Percentiles rank a stretch among this genome's conserved stretches.
phyloP scores from a whole-genome alignment of 2,329 filamentous ascomycete genomes.

The Ophiostoma sp. region DNA sequence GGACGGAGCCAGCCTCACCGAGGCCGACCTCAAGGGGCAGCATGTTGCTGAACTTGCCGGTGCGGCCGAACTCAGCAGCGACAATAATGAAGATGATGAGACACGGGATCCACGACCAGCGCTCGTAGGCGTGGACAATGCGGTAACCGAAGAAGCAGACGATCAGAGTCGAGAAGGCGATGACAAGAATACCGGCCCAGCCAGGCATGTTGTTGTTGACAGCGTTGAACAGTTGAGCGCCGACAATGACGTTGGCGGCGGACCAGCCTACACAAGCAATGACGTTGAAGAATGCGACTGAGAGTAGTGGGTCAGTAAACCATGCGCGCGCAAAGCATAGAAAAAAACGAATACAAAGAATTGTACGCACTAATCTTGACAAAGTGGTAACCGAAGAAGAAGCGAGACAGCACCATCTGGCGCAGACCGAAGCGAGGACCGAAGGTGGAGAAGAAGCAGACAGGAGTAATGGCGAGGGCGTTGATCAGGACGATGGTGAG shows the following conservation, averaged over 20 bases:
- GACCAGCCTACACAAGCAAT: slow-evolving; percentile 74
- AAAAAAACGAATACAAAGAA: not conserved
- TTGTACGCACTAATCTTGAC: slow-evolving; percentile 64
- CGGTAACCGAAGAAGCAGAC: slow-evolving; percentile 75
- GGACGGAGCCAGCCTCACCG: slow-evolving; percentile 53
- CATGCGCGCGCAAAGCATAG: not conserved
- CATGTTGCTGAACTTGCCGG: slow-evolving; percentile 47
- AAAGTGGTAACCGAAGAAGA: slow-evolving; percentile 60
- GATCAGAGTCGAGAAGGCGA: slow-evolving; percentile 65
- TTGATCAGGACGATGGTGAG: slow-evolving; percentile 75
- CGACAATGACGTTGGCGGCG: slow-evolving; percentile 76
- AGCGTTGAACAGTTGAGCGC: slow-evolving; percentile 73
- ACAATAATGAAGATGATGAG: slow-evolving; percentile 54
- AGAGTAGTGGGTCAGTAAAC: not conserved
- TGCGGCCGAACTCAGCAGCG: slow-evolving; percentile 44
- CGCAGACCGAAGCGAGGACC: slow-evolving; percentile 60
- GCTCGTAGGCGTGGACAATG: slow-evolving; percentile 75
- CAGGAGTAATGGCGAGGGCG: slow-evolving; percentile 59
- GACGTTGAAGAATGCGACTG: slow-evolving; percentile 69
- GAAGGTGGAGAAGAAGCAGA: slow-evolving; percentile 57
- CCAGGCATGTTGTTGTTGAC: slow-evolving; percentile 70
- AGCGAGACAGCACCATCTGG: slow-evolving; percentile 61
- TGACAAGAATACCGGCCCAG: slow-evolving; percentile 72
- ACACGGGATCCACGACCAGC: slow-evolving; percentile 69
- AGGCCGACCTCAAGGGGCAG: slow-evolving; percentile 55